phyloP scores from a whole-genome alignment of 768 basidiomycete genomes.

The Amanita exitialis region DNA sequence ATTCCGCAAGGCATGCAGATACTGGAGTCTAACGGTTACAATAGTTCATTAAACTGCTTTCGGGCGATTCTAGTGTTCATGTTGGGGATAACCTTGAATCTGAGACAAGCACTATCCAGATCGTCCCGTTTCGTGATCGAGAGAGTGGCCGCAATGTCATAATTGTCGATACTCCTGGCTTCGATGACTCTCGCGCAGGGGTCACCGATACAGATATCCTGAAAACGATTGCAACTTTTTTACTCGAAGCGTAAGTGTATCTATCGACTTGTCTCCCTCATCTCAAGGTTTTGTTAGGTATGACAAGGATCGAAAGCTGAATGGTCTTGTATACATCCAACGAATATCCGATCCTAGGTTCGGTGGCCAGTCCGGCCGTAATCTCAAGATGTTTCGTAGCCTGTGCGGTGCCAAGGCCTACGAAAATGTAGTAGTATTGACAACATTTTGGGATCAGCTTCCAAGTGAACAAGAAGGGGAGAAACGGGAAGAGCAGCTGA shows the following conservation, averaged over 20 bases:
- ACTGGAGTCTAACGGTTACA: background rate
- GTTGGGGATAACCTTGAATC: background rate
- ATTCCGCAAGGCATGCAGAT: background rate
- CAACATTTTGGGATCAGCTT: too few relatives aligned
- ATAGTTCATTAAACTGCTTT: background rate
- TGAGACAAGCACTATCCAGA: background rate
- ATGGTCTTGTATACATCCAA: too few relatives aligned
- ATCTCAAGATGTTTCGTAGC: too few relatives aligned
- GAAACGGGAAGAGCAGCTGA: too few relatives aligned
- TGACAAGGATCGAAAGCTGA: too few relatives aligned
- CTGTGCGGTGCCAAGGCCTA: too few relatives aligned
- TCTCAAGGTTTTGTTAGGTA: background rate
- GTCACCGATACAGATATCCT: conserved; percentile 25
- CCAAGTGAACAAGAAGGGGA: conserved; percentile 5
- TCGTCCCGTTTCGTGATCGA: background rate
- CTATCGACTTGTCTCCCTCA: background rate
- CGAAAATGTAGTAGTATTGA: too few relatives aligned
- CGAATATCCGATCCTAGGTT: too few relatives aligned
- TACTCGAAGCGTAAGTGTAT: conserved; percentile 11
- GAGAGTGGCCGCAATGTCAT: background rate
- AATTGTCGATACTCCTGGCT: conserved; percentile 35
- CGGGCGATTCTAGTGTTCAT: background rate
- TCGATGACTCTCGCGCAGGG: conserved; percentile 23
- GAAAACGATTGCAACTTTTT: conserved; percentile 19
- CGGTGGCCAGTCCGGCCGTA: too few relatives aligned